Percentiles rank a stretch among this genome's conserved stretches.
phyloP scores from a whole-genome alignment of 345 rosid genomes.

The Aurinia saxatilis region DNA sequence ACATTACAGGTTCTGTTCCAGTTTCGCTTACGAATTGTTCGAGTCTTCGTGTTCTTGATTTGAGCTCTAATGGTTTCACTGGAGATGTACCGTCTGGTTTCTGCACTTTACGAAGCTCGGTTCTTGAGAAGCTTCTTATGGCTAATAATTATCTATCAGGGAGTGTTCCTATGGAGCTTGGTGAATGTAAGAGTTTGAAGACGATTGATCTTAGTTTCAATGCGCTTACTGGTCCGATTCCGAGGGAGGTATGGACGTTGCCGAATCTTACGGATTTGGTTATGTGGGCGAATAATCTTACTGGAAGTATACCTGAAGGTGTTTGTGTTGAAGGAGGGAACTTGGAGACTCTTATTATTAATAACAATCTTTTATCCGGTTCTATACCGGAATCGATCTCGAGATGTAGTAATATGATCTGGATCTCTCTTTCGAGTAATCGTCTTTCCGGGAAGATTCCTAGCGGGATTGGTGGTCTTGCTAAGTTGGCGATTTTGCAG shows the following conservation, averaged over 20 bases:
- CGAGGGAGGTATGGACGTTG: constrained; percentile 57
- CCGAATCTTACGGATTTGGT: constrained; percentile 69
- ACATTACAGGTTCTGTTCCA: constrained; percentile 68
- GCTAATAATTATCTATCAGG: constrained; percentile 79
- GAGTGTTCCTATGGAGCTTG: constrained; percentile 57
- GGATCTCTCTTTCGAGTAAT: constrained; percentile 92
- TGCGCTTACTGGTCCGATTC: constrained; percentile 57
- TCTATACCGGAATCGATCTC: constrained; percentile 65
- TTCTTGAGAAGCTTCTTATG: constrained; percentile 55
- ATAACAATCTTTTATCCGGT: constrained; percentile 75
- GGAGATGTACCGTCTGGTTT: constrained; percentile 62
- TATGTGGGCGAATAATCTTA: constrained; percentile 94
- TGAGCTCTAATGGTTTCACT: constrained; percentile 61
- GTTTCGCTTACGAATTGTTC: constrained; percentile 47
- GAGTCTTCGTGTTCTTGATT: constrained; percentile 70
- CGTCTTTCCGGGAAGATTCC: constrained; percentile 66
- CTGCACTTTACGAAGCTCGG: constrained; percentile 42
- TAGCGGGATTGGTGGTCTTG: constrained; percentile 53
- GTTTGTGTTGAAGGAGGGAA: constrained; percentile 71
- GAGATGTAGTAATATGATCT: constrained; percentile 71
- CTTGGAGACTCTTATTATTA: constrained; percentile 74
- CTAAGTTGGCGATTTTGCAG: constrained; percentile 67
- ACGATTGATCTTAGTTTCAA: constrained; percentile 89
- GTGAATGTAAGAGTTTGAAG: constrained; percentile 61
- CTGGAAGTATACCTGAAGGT: constrained; percentile 68